Evolutionary conservation across 2,329 filamentous ascomycete species (phyloP), one percentile per base, ranked within the genome.

Genomic region (Cercospora brassicicola): DNA sequence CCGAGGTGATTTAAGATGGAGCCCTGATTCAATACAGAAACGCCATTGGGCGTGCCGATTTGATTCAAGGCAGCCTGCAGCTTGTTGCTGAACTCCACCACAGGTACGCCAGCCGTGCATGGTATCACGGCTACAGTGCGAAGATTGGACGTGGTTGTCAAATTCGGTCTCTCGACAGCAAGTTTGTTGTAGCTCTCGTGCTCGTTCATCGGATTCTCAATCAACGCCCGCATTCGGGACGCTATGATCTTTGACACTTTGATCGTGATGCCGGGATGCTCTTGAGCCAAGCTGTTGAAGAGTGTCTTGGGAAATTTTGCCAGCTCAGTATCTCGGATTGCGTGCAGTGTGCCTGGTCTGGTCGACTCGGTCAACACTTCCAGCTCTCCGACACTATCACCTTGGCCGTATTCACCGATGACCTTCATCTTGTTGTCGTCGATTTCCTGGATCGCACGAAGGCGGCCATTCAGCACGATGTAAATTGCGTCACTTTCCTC

Each of bases 171-270:
- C 3, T 86, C 86, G 1, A 82, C 81, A 53, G 82, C 81, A 59
- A 81, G 78, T 60, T 76, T 78, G 64, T 75, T 76, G 59, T 78
- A 77, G 30, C 68, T 70, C 23, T 82, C 81, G 11, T 84, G 82
- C n/a, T 82, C 82, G 4, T 85, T 83, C 15, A 92, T 82, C 1
- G 93, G 91, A 74, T 94, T 90, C 73, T 98, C 93, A 20, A 98
- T 88, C 45, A 97, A 82, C 51, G 92, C 88, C 69, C 94, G 87
- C 95, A 99, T 98, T 2, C 95, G 89, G 39, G 94, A 93, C 0
- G 95, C 95, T 75, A 99, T 97, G 73, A 99, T 95, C 79, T 98
- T 99, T 1, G 95, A 98, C 30, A 99, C 96, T 80, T 98, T 97
- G 79, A 99, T 98, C 0, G 95, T 98, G 76, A 99, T 99, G 53